phyloP scores from a whole-genome alignment of 2,329 filamentous ascomycete species.

The Nemania sp. region DNA sequence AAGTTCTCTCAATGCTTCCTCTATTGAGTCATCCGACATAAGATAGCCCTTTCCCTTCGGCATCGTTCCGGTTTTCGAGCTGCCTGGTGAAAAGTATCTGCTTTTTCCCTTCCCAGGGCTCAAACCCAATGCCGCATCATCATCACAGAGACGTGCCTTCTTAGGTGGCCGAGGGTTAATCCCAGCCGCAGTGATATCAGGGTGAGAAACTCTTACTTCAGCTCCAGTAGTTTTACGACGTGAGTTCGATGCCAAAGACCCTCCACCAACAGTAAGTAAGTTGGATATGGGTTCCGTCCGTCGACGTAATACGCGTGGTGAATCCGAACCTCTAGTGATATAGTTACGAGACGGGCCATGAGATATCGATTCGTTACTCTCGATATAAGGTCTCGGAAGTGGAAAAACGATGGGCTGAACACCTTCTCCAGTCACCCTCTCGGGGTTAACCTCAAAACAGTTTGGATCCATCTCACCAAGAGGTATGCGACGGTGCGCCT shows the following conservation, averaged over 20 bases:
- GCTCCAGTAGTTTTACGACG: constrained; percentile 45
- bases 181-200: constrained; percentile 32
- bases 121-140: constrained; percentile 50
- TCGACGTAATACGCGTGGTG: constrained; percentile 60
- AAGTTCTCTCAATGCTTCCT: constrained; percentile 64
- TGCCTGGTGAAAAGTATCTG: constrained; percentile 63
- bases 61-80: constrained; percentile 39
- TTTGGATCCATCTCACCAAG: constrained; percentile 74
- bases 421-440: constrained; percentile 62
- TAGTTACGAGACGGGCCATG: constrained; percentile 48
- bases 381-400: constrained; percentile 68
- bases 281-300: constrained; percentile 65
- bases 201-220: constrained; percentile 21
- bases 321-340: constrained; percentile 46
- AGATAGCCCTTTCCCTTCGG: constrained; percentile 58
- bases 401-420: constrained; percentile 68
- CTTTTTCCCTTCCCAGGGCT: constrained; percentile 58
- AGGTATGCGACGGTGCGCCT: constrained; percentile 62
- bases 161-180: constrained; percentile 60
- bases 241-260: constrained; percentile 45
- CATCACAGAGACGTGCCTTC: constrained; percentile 67
- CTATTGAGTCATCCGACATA: constrained; percentile 69
- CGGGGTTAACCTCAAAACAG: constrained; percentile 66
- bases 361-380: constrained; percentile 47
- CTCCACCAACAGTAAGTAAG: constrained; percentile 52